Percentiles rank a stretch among this genome's conserved stretches.
These are phyloP conservation scores for Microbotryomycetes sp. DNA, from an alignment of 1,284 basidiomycete species.

Conservation along the genomic window DNA sequence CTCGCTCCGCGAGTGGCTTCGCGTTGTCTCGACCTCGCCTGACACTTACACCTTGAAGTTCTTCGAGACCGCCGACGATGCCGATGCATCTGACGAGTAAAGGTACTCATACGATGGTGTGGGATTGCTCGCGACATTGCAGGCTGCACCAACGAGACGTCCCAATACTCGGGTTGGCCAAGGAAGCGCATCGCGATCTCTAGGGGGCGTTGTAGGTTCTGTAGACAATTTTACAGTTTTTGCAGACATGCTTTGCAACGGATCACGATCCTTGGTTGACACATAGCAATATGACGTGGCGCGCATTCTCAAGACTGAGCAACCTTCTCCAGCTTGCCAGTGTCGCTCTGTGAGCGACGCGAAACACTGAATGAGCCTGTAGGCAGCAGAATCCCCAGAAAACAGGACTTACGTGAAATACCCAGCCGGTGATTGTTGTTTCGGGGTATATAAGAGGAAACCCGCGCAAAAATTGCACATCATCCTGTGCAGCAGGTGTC, in stretches of 20 bases:
- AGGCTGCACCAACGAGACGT: no score
- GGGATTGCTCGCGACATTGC: no score
- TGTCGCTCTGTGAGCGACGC: not conserved
- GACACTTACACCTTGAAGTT: slow-evolving; percentile 42
- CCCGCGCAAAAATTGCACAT: no score
- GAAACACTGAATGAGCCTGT: no score
- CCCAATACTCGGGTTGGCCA: no score
- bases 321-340: not conserved
- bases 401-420: not conserved
- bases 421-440: not conserved
- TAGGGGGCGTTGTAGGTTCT: not conserved
- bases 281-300: not conserved
- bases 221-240: not conserved
- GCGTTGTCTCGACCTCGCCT: slow-evolving; percentile 42
- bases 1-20: slow-evolving; percentile 42
- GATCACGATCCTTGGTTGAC: not conserved
- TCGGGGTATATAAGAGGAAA: no score
- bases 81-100: slow-evolving; percentile 2
- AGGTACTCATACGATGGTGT: no score
- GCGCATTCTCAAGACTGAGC: not conserved
- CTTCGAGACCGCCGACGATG: slow-evolving; percentile 37
- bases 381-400: no score
- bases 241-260: not conserved
- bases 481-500: no score
- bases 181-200: not conserved